Base-by-base conservation (phyloP, 164 flowering plant genomes). In the Amborella trichopoda region DNA sequence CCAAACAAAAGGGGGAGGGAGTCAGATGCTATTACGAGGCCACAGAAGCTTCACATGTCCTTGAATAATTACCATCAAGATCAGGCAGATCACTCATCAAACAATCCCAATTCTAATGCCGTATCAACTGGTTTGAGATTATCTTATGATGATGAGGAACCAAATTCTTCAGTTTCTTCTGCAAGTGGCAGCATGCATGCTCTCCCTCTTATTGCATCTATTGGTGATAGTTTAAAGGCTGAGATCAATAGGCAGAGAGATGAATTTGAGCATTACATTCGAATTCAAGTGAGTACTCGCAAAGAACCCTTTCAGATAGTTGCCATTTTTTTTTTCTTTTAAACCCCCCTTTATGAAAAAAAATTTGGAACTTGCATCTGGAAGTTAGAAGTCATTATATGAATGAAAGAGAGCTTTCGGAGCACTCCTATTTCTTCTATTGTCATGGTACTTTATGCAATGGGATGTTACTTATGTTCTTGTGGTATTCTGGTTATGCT, bases 111-210 rank as follows among this genome's bases (percentile, higher is more conserved):
- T 28, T 73, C 50, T 9, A 83, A 73, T 46, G 60, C 67, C 32
- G 90, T 87, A 26, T 87, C 94, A 27, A 87, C 96, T 38, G 96
- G 96, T 5, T 66, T 83, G 51, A 74, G 76, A 55, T 70, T 87
- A 27, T 87, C 96, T 12, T 83, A 70, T 63, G 87, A 81, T 46
- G 96, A 87, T 46, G 95, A 85, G 50, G 96, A 87, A 49, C 90
- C 42, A 40, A 75, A 79, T 59, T 83, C 94, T 17, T 66, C 87
- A 25, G 72, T 81, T 18, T 72, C 87, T 37, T 68, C 87, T 41
- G 80, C 82, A n/a, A 73, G 83, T 64, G 86, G 73, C 53, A 71
- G 75, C 58, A 71, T 74, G 74, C 57, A 67, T 6, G 51, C 77
- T n/a, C 74, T 67, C 16, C 71, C 90, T 17, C 57, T 69, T 42